Evolutionary conservation across 768 basidiomycete species (phyloP), one percentile per base, ranked within the genome.

Genomic region (Tephrocybe rancida): DNA sequence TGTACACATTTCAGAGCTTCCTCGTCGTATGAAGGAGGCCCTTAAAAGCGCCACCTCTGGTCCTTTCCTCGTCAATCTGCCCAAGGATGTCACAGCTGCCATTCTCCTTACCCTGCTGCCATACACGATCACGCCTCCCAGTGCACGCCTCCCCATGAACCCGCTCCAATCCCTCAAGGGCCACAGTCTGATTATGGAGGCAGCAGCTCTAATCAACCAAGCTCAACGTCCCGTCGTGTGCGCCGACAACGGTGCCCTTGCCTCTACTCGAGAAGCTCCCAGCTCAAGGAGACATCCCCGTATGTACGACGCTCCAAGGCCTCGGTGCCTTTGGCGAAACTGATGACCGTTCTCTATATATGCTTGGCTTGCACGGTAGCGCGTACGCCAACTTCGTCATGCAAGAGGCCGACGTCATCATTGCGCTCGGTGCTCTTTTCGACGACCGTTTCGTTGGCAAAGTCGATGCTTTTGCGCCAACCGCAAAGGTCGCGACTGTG

Each of bases 31-130:
- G 67, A 98, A 98, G 67, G 96, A 99, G 70, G 96, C 97, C 0
- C 98, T 99, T 84, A 97, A 98, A 71, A 98, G 98, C 59, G 97
- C 97, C 11, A 95, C 92, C 1, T 92, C 94, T 7, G 97, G 97
- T 0, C 97, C 97, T 46, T 97, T 98, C 44, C 87, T 99, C 56
- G 95, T 99, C 55, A 97, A 99, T 67, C 80, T 99, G 16, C 97
- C 97, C 18, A 98, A 99, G 71, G 97, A 99, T 70, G 85, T 99
- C 47, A 99, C 97, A 0, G 97, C 97, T 2, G 86, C 88, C 29
- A 88, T 97, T 63, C 82, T 98, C 41, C 86, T 87, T 52, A 85
- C 86, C 0, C 85, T 96, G 22, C 77, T 97, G 60, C 88, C 94
- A 9, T 88, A 81, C 80, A 94, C 84, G 68, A 88, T 85, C 10